These are phyloP conservation scores for Cochlearia excelsa DNA, from an alignment of 345 rosid species.

Conservation along the genomic window DNA sequence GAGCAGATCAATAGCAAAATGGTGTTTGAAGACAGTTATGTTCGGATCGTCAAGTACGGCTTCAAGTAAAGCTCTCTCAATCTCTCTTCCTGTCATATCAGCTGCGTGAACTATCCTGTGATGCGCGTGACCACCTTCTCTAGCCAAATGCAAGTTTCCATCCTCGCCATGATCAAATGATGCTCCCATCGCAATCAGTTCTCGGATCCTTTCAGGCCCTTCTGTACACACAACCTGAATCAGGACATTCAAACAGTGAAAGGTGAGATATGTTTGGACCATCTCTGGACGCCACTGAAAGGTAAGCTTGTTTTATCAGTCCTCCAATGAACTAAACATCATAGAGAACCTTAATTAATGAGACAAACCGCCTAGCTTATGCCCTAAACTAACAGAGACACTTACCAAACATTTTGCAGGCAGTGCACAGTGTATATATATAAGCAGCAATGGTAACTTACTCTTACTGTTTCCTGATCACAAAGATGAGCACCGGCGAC, in stretches of 20 bases:
- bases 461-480: slow-evolving; percentile 92
- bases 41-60: slow-evolving; percentile 76
- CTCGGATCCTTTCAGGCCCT: slow-evolving; percentile 94
- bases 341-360: too few species aligned
- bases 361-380: too few species aligned
- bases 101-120: slow-evolving; percentile 92
- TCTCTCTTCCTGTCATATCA: slow-evolving; percentile 97
- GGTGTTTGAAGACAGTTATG: slow-evolving; percentile 76
- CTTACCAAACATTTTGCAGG: neutral
- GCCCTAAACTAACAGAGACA: slow-evolving; percentile 1
- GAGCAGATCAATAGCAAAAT: slow-evolving; percentile 85
- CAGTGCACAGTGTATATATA: neutral
- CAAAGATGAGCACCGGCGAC: slow-evolving; percentile 95
- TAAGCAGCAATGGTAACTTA: slow-evolving; percentile 41
- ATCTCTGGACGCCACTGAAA: neutral
- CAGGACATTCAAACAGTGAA: slow-evolving; percentile 6
- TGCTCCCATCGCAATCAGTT: slow-evolving; percentile 89
- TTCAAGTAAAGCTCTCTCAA: slow-evolving; percentile 83
- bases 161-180: slow-evolving; percentile 91
- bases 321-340: too few species aligned
- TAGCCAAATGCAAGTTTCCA: slow-evolving; percentile 90
- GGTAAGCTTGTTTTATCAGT: too few species aligned
- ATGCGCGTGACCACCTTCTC: slow-evolving; percentile 98
- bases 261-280: slow-evolving; percentile 24
- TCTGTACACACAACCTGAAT: slow-evolving; percentile 89